Conservation (phyloP, 2,329 filamentous ascomycete species). For the Zalaria sp. region DNA sequence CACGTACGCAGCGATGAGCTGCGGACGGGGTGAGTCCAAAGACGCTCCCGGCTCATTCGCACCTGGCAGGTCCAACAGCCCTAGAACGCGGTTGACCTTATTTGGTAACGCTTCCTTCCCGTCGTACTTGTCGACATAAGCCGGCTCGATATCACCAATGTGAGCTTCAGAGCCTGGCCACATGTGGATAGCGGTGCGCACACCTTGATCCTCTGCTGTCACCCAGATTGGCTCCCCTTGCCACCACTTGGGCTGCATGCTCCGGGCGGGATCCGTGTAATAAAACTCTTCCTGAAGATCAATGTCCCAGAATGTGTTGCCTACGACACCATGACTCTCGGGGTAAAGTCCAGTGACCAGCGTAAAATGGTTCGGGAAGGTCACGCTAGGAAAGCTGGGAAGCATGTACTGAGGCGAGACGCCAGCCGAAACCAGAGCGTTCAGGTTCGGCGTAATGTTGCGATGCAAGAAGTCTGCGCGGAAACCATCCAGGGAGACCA, state of each 20-base stretch:
- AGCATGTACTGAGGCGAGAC: constrained; percentile 87
- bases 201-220: constrained; percentile 70
- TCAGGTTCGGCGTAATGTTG: constrained; percentile 69
- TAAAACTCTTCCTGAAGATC: constrained; percentile 64
- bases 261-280: constrained; percentile 64
- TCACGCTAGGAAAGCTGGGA: constrained; percentile 90
- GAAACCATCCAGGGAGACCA: constrained; percentile 92
- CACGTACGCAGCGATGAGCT: constrained; percentile 88
- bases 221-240: constrained; percentile 87
- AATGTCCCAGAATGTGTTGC: constrained; percentile 91
- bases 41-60: constrained; percentile 37
- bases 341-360: constrained; percentile 85
- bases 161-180: constrained; percentile 94
- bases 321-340: constrained; percentile 82
- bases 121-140: constrained; percentile 75
- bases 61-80: constrained; percentile 74
- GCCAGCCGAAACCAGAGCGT: constrained; percentile 63
- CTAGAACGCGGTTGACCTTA: constrained; percentile 68
- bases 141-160: constrained; percentile 59
- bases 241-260: constrained; percentile 87
- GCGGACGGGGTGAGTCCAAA: constrained; percentile 49
- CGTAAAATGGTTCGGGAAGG: constrained; percentile 90
- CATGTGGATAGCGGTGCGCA: constrained; percentile 84
- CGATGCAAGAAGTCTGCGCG: constrained; percentile 83
- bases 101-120: constrained; percentile 55